Percentiles rank a stretch among this genome's conserved stretches.
Evolutionary conservation across 768 basidiomycete species (phyloP).

Genomic region (Amanita muscaria): DNA sequence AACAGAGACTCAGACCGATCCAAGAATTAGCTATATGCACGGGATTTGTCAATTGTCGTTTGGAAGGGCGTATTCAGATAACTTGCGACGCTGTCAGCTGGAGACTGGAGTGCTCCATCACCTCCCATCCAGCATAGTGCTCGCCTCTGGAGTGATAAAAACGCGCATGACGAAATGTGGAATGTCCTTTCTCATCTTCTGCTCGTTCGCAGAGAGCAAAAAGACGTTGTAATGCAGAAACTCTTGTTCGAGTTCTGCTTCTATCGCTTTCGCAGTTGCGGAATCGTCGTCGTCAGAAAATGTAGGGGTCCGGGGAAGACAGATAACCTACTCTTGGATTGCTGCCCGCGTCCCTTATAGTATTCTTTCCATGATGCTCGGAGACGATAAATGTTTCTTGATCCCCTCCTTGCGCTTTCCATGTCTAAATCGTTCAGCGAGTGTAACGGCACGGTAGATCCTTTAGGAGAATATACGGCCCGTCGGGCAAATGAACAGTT

Average conservation of each 20-base stretch:
- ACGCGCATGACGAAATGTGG: slow-evolving; percentile 47
- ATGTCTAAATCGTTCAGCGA: slow-evolving; percentile 58
- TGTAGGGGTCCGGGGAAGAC: background rate
- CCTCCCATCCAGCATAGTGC: slow-evolving; percentile 10
- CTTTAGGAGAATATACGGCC: slow-evolving; percentile 80
- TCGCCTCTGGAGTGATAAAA: slow-evolving; percentile 26
- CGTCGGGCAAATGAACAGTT: too few relatives aligned
- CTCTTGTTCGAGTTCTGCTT: slow-evolving; percentile 13
- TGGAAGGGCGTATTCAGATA: slow-evolving; percentile 44
- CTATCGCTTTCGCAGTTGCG: background rate
- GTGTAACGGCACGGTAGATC: slow-evolving; percentile 47
- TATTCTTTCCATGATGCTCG: slow-evolving; percentile 7
- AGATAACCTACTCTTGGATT: too few relatives aligned
- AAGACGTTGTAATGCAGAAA: slow-evolving; percentile 67
- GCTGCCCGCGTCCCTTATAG: background rate
- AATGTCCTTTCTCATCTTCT: slow-evolving; percentile 33
- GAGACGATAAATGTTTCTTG: slow-evolving; percentile 16
- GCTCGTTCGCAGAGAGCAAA: slow-evolving; percentile 50
- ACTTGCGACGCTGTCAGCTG: too few relatives aligned
- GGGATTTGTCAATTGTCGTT: too few relatives aligned
- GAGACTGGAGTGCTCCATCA: too few relatives aligned
- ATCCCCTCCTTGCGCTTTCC: slow-evolving; percentile 46
- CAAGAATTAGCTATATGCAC: slow-evolving; percentile 44
- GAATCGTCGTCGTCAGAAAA: background rate
- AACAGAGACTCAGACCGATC: slow-evolving; percentile 45